Evolutionary conservation across 306 rosid genomes (phyloP), one percentile per base, ranked within the genome.

Genomic region (Lithocarpus polystachyus): DNA sequence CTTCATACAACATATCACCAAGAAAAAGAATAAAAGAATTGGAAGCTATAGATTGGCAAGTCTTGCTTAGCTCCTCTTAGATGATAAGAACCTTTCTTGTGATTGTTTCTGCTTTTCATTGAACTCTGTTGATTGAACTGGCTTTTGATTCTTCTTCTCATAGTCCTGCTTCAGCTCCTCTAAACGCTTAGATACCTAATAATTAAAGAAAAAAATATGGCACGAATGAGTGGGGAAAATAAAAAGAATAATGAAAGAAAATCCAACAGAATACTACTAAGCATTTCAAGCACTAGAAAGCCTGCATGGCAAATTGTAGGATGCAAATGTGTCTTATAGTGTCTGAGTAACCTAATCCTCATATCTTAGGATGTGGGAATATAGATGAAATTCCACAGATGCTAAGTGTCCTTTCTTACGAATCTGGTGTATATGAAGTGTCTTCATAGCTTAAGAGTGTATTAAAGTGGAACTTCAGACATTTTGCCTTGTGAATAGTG

Each of bases 151-250:
- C 86, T 89, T 88, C 82, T 77, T 84, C 83, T 94, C 95, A 56
- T 94, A 92, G 79, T 89, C 89, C 43, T 68, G 86, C 80, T 64
- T 88, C 84, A 91, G 79, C 75, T 91, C 97, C 83, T 88, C 92
- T 82, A 94, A 88, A 67, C 93, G 91, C 80, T 80, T 91, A 19
- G 97, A 88, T 62, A 94, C 89, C 99, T 94, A 77, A 76, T 48
- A 48, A 82, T 45, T 40, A 83, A 53, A 13, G 31, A 79, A 64
- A 78, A 78, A 64, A 6, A 20, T 5, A 75, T 9, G 29, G 1
- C 29, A 71, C n/a, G 3, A 67, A 37, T 67, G n/a, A 19, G 20
- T 10, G 53, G 28, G 20, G 22, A 48, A 10, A 31, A 17, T 29
- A 10, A 24, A 57, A n/a, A n/a, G 15, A 48, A 12, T 9, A 10